These are phyloP conservation scores for Corylus avellana DNA, from an alignment of 306 rosid genomes.

Conservation along the genomic window DNA sequence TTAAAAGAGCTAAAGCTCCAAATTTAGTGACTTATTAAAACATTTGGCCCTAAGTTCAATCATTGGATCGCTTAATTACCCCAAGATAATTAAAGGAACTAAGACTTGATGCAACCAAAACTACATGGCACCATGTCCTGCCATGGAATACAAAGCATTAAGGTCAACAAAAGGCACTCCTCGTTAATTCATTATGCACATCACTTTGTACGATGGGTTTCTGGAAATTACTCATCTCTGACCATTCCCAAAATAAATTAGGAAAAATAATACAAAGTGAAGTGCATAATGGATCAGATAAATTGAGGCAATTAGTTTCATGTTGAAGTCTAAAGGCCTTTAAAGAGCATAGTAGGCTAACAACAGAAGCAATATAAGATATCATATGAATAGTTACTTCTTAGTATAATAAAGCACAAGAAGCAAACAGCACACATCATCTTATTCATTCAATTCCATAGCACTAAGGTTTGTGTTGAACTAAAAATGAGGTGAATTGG, in stretches of 20 bases:
- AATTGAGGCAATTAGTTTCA: not conserved
- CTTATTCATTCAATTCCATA: not conserved
- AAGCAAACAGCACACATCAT: not conserved
- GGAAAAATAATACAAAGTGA: not conserved
- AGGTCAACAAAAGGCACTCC: not conserved
- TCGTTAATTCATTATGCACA: not conserved
- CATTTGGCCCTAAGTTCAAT: not conserved
- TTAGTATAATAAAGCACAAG: not conserved
- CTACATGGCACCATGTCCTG: not conserved
- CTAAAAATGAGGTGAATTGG: slow-evolving; percentile 9
- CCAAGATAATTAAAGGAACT: not conserved
- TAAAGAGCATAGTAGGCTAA: not conserved
- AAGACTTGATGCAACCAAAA: not conserved
- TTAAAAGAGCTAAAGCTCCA: not conserved
- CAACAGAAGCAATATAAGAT: not conserved
- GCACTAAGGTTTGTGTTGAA: not conserved
- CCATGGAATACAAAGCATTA: not conserved
- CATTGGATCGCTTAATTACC: not conserved
- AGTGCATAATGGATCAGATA: not conserved
- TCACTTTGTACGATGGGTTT: not conserved
- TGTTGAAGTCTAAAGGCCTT: not conserved
- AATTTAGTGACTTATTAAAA: not conserved
- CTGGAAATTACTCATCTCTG: not conserved
- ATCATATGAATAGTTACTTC: not conserved
- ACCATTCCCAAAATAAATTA: not conserved